A percentile compares a stretch with the other conserved stretches of the same genome.
phyloP scores from a whole-genome alignment of 1,139 yeast genomes.

The Pichia sp. region DNA sequence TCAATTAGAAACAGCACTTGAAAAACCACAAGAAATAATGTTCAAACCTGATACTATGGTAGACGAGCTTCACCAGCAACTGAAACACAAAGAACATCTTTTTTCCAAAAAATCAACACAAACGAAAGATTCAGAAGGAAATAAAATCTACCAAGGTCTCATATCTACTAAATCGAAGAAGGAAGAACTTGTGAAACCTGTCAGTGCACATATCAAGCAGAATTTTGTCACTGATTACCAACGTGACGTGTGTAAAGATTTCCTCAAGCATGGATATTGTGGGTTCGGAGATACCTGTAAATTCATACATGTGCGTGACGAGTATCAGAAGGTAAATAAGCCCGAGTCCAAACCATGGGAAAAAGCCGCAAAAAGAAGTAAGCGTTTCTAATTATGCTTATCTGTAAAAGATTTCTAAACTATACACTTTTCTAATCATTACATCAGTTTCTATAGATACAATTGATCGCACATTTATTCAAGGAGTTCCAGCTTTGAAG shows the following conservation, averaged over 20 bases:
- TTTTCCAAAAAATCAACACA: conserved; percentile 9
- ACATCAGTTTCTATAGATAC: conserved; percentile 6
- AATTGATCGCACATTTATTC: conserved; percentile 5
- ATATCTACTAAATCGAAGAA: conserved; percentile 18
- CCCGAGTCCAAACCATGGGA: conserved; percentile 63
- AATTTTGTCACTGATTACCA: conserved; percentile 83
- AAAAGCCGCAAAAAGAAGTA: conserved; percentile 22
- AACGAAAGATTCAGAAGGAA: conserved; percentile 17
- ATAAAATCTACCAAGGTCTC: conserved; percentile 31
- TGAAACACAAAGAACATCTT: conserved; percentile 9
- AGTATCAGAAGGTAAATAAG: conserved; percentile 64
- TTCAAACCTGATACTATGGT: conserved; percentile 26
- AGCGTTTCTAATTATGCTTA: conserved; percentile 15
- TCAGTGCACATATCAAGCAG: conserved; percentile 53
- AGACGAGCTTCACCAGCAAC: conserved; percentile 26
- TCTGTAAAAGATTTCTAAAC: neutral
- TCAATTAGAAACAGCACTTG: too few species aligned
- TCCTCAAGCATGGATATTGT: conserved; percentile 85
- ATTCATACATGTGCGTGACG: conserved; percentile 85
- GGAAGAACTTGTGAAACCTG: conserved; percentile 30
- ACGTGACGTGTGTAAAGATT: conserved; percentile 94
- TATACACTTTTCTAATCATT: conserved; percentile 5
- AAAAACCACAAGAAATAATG: too few species aligned
- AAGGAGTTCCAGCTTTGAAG: conserved; percentile 7
- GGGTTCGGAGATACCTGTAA: conserved; percentile 99